A percentile compares a stretch with the other conserved stretches of the same genome.
Evolutionary conservation across 2,329 filamentous ascomycete species (phyloP).

Genomic region (Fusarium armeniacum): DNA sequence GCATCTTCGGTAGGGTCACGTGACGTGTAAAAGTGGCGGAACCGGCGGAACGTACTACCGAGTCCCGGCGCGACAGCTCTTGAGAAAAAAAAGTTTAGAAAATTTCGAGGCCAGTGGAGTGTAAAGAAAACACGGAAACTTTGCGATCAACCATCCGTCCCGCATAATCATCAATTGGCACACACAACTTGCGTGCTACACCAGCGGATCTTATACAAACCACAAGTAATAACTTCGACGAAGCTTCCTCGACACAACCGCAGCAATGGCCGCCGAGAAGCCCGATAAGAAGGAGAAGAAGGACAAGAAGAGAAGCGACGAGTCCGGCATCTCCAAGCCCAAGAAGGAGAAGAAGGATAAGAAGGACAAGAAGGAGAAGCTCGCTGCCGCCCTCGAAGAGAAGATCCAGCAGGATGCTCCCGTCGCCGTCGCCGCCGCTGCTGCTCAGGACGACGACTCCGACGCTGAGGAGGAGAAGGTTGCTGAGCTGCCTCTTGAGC

Average conservation of each 20-base stretch:
- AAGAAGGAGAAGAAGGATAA: conserved; percentile 75
- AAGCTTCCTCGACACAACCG: conserved; percentile 39
- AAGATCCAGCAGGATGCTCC: conserved; percentile 71
- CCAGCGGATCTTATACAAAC: conserved; percentile 13
- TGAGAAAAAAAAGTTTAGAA: conserved; percentile 55
- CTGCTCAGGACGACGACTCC: conserved; percentile 58
- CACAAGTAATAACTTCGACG: conserved; percentile 31
- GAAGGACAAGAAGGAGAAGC: conserved; percentile 82
- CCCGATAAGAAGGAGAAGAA: conserved; percentile 69
- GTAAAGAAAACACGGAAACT: conserved; percentile 48
- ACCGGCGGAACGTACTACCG: conserved; percentile 53
- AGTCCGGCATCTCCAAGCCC: conserved; percentile 66
- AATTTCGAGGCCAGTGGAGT: conserved; percentile 52
- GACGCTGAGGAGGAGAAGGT: conserved; percentile 63
- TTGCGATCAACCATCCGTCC: conserved; percentile 44
- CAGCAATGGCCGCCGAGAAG: conserved; percentile 63
- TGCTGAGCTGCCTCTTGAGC: conserved; percentile 59
- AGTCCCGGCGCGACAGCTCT: conserved; percentile 45
- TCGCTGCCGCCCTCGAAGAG: conserved; percentile 74
- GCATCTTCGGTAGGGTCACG: conserved; percentile 23
- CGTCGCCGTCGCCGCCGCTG: conserved; percentile 57
- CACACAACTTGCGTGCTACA: conserved; percentile 20
- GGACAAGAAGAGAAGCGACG: conserved; percentile 71
- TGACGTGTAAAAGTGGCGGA: conserved; percentile 38
- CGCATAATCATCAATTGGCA: conserved; percentile 44